A percentile compares a stretch with the other conserved stretches of the same genome.
Evolutionary conservation across 2,329 filamentous ascomycete species (phyloP).

Genomic region (Xylaria sp.): DNA sequence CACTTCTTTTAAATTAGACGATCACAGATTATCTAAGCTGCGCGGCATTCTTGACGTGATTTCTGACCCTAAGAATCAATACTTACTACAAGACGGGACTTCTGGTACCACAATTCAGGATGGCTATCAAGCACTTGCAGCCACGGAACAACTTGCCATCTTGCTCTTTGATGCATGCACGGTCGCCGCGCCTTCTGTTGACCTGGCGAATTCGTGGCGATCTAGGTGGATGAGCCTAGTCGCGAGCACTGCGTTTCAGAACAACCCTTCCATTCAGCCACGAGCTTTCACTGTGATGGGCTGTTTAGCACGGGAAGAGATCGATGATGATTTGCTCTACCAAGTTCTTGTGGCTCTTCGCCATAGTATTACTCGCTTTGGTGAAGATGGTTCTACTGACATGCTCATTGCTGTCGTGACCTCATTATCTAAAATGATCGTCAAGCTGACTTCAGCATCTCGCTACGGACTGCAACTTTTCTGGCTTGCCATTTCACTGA

Average conservation of each 20-base stretch:
- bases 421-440: slow-evolving; percentile 73
- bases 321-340: slow-evolving; percentile 73
- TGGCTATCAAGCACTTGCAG: slow-evolving; percentile 54
- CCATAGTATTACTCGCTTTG: slow-evolving; percentile 68
- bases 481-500: slow-evolving; percentile 70
- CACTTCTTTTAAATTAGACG: slow-evolving; percentile 68
- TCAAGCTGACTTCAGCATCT: slow-evolving; percentile 68
- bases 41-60: slow-evolving; percentile 62
- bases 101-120: slow-evolving; percentile 62
- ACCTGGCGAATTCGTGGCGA: slow-evolving; percentile 71
- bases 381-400: slow-evolving; percentile 67
- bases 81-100: slow-evolving; percentile 56
- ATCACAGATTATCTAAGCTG: slow-evolving; percentile 61
- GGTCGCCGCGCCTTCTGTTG: slow-evolving; percentile 66
- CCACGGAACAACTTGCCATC: slow-evolving; percentile 66
- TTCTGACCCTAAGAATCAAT: slow-evolving; percentile 63
- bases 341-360: slow-evolving; percentile 72
- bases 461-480: slow-evolving; percentile 73
- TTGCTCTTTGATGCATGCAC: slow-evolving; percentile 68
- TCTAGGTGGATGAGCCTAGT: slow-evolving; percentile 77
- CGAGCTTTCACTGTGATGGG: slow-evolving; percentile 74
- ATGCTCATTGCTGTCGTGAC: slow-evolving; percentile 73
- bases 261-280: slow-evolving; percentile 73
- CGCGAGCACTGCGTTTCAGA: slow-evolving; percentile 74
- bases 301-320: slow-evolving; percentile 71